phyloP scores from a whole-genome alignment of 371 early-diverging fungal species.

The Haplosporangium sp. region DNA sequence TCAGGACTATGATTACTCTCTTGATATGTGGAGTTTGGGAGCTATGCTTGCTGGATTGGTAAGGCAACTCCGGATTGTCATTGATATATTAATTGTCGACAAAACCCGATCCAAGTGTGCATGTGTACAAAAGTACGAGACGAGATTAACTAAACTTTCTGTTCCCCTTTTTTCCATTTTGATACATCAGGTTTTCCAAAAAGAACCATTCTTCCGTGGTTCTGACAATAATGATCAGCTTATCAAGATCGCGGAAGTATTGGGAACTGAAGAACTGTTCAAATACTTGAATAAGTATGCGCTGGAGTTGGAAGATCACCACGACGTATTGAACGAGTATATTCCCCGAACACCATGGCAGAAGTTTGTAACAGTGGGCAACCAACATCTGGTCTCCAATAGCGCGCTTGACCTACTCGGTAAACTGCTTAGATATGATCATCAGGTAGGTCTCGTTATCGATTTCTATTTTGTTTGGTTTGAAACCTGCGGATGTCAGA shows the following conservation, averaged over 20 bases:
- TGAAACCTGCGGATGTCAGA: too few relatives aligned
- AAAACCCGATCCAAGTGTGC: too few relatives aligned
- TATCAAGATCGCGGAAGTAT: constrained; percentile 94
- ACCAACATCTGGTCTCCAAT: constrained; percentile 85
- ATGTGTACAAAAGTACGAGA: not conserved
- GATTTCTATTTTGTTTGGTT: too few relatives aligned
- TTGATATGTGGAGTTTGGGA: constrained; percentile 99
- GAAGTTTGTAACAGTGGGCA: constrained; percentile 86
- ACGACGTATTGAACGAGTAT: constrained; percentile 81
- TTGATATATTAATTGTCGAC: too few relatives aligned
- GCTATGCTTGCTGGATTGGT: constrained; percentile 99
- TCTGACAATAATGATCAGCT: constrained; percentile 98
- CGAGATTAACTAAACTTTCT: too few relatives aligned
- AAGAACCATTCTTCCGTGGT: constrained; percentile 99
- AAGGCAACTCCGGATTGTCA: not conserved
- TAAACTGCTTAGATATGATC: constrained; percentile 95
- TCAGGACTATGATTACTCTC: constrained; percentile 97
- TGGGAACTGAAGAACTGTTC: constrained; percentile 93
- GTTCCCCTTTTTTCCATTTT: not conserved
- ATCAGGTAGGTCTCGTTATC: constrained; percentile 68
- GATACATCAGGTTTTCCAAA: constrained; percentile 86
- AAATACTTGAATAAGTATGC: constrained; percentile 95
- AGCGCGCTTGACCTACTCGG: constrained; percentile 95
- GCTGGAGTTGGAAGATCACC: constrained; percentile 85
- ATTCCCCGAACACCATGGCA: constrained; percentile 93